Base-by-base conservation (phyloP, 2,329 filamentous ascomycete species). In the Cytospora piceae region DNA sequence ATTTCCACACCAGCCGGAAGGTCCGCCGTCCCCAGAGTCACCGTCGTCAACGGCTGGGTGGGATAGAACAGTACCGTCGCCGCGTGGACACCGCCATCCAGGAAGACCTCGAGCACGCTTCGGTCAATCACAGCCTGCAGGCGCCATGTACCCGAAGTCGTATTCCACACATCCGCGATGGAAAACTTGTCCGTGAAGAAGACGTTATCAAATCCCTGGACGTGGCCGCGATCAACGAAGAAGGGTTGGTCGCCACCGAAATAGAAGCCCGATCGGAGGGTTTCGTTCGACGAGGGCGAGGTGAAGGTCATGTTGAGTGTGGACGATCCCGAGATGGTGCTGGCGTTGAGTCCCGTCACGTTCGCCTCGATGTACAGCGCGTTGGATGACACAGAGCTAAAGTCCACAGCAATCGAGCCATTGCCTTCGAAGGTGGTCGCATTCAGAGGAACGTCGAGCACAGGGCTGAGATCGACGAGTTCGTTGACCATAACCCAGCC, bases 121-220 rank as follows among this genome's bases (percentile, higher is more conserved):
- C 83, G 76, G 70, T 88, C 85, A 5, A 87, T 76, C 3, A 87
- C 77, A 0, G 80, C 81, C 58, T 80, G 79, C 39, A 87, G 22
- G 8, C 68, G 63, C 69, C 70, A 71, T 1, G 61, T 64, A 3
- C 67, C 69, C 0, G 68, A 55, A 9, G 60, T 65, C 2, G 68
- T 64, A 46, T 72, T 72, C 63, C 73, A 74, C 3, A 74, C 65
- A 55, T 74, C 71, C 15, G 73, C 66, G 1, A 63, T 66, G 52
- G 73, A 65, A 71, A 87, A 84, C 69, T 83, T 83, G 67, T 86
- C 81, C 0, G 82, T 85, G 72, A 86, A 86, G 74, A 83, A 84
- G 1, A 80, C 77, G 67, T 70, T 70, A 29, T 68, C 69, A 17
- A 69, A 68, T 2, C 82, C 83, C 22, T 75, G 72, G 8, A 82